Evolutionary conservation across 768 basidiomycete genomes (phyloP).

Genomic region (Mycena crocata): DNA sequence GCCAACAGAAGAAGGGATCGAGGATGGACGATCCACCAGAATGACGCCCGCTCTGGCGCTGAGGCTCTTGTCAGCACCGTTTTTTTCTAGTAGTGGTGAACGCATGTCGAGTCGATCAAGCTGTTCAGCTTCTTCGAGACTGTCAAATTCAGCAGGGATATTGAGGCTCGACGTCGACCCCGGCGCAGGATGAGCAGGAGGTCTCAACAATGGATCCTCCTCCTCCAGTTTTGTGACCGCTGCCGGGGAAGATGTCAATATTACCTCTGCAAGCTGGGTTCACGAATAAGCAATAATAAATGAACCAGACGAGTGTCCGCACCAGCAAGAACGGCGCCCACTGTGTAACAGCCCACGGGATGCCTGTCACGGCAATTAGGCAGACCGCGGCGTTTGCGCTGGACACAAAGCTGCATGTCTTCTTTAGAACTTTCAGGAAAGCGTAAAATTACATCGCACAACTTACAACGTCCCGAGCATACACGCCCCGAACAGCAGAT

Average conservation of each 20-base stretch:
- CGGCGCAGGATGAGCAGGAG: neutral
- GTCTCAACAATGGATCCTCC: neutral
- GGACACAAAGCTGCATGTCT: constrained; percentile 68
- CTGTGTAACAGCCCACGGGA: constrained; percentile 90
- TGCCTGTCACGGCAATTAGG: constrained; percentile 83
- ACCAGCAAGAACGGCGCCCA: constrained; percentile 96
- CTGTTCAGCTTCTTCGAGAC: neutral
- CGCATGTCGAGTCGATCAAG: constrained; percentile 21
- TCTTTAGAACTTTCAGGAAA: neutral
- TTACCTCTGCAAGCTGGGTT: constrained; percentile 82
- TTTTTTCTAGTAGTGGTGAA: neutral
- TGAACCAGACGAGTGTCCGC: constrained; percentile 32
- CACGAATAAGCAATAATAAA: neutral
- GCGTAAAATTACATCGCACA: constrained; percentile 1
- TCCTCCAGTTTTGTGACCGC: neutral
- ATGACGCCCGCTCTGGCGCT: constrained; percentile 91
- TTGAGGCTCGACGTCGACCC: neutral
- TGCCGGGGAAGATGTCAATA: constrained; percentile 69
- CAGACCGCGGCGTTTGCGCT: constrained; percentile 77
- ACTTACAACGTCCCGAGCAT: constrained; percentile 90
- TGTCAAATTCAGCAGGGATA: neutral
- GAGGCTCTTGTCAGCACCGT: constrained; percentile 50
- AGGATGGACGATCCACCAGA: constrained; percentile 60
- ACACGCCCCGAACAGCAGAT: constrained; percentile 76
- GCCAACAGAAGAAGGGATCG: neutral